Evolutionary conservation across 176 grass and related monocot species (phyloP).

Genomic region (Musa schizocarpa): DNA sequence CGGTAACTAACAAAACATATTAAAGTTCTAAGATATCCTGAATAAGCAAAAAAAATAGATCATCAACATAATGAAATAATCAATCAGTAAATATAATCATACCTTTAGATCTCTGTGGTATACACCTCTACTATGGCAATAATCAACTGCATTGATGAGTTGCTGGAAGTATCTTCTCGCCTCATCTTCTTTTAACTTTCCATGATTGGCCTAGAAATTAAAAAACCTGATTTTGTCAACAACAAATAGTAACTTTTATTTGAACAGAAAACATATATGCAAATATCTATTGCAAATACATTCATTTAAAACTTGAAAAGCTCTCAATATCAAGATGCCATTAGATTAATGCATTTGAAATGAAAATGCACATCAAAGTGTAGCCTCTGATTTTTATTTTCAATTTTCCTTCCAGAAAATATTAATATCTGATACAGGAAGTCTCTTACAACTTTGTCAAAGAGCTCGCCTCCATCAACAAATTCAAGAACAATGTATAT

Average conservation of each 20-base stretch:
- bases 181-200: conserved; percentile 77
- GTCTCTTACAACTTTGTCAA: conserved; percentile 78
- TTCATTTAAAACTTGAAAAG: neutral
- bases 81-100: conserved; percentile 8
- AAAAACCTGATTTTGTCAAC: neutral
- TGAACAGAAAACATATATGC: neutral
- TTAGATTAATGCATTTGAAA: neutral
- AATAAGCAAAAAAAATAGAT: neutral
- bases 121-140: conserved; percentile 89
- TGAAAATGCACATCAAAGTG: neutral
- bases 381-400: neutral
- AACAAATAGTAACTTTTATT: neutral
- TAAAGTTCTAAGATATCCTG: conserved; percentile 3
- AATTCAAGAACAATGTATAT: conserved; percentile 99
- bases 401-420: neutral
- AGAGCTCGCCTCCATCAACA: conserved; percentile 89
- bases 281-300: neutral
- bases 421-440: neutral
- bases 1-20: neutral
- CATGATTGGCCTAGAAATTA: conserved; percentile 51
- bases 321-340: neutral
- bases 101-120: conserved; percentile 98
- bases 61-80: neutral
- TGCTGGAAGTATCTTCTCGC: conserved; percentile 92
- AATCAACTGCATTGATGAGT: conserved; percentile 96